Base-by-base conservation (phyloP, 1,139 yeast genomes). In the Debaryomyces sp. region DNA sequence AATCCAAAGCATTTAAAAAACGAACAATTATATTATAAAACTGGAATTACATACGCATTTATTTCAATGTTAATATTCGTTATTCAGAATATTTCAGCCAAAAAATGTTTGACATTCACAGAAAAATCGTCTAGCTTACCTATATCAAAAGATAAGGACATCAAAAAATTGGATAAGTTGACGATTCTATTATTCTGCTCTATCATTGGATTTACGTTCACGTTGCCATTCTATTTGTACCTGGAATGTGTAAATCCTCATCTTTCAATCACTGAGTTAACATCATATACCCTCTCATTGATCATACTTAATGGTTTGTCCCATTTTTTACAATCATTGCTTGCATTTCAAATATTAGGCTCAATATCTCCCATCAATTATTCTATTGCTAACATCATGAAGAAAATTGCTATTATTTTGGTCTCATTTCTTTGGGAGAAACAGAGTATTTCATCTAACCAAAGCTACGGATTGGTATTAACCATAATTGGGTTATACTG, bases 271-370 rank as follows among this genome's bases (percentile, higher is more conserved):
- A 46, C 71, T 63, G 58, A 65, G 42, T 58, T 85, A 43, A 67
- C 73, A 36, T 34, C 61, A 1, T 55, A 61, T 10, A 70, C 77
- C 3, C 40, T 70, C 2, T 39, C 54, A 0, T 62, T 83, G 41
- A 73, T 85, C 27, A 30, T 79, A 10, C 49, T 84, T 10, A 87
- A 92, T 66, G 97, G 97, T 6, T 54, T 84, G 4, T 78, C 91
- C 12, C 98, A 92, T 70, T 92, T 91, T 60, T 66, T 84, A 50
- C 98, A 92, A 70, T 87, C 95, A 44, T 73, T 92, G 62, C 72
- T 91, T 49, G 97, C 97, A 30, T 92, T 92, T 68, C 96, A 90
- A 67, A 82, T 92, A 43, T 80, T 92, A 57, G 97, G 97, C 8
- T 71, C 84, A 65, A 82, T 92, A 30, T 82, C 92, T 12, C 95